These are phyloP conservation scores for Cucurbita maxima DNA, from an alignment of 306 rosid genomes.

Conservation along the genomic window DNA sequence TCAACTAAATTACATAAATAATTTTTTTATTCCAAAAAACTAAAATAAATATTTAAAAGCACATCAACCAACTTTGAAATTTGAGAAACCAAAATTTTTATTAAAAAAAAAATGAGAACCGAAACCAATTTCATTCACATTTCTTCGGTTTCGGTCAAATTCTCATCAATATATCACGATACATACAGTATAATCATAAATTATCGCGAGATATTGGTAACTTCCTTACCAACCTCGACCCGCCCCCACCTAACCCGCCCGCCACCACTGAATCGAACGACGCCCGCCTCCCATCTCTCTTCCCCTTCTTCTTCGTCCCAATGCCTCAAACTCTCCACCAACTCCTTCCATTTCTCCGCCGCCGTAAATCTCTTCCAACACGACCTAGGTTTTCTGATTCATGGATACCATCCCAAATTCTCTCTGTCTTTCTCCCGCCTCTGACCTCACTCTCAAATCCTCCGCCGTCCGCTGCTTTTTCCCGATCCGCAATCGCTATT, in stretches of 20 bases:
- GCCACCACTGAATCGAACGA: conserved; percentile 1
- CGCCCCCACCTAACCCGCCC: conserved; percentile 9
- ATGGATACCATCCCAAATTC: conserved; percentile 42
- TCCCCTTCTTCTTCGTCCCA: not conserved
- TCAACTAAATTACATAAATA: no score
- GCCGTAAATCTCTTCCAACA: not conserved
- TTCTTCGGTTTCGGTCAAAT: not conserved
- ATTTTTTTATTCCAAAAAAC: no score
- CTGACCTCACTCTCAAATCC: conserved; percentile 17
- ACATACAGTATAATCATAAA: not conserved
- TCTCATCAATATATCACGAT: not conserved
- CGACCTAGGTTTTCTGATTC: not conserved
- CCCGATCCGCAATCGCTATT: conserved; percentile 17
- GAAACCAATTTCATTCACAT: no score
- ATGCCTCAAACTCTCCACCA: not conserved
- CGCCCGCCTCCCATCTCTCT: not conserved
- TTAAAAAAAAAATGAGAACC: no score
- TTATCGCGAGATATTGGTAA: not conserved
- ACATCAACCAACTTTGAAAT: no score
- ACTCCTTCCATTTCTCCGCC: not conserved
- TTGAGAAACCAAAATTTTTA: no score
- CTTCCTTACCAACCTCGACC: not conserved
- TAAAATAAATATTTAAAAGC: no score
- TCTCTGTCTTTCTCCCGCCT: conserved; percentile 27
- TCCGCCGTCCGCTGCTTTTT: conserved; percentile 10